Conservation (phyloP, 768 basidiomycete genomes). For the Rhodocollybia butyracea region DNA sequence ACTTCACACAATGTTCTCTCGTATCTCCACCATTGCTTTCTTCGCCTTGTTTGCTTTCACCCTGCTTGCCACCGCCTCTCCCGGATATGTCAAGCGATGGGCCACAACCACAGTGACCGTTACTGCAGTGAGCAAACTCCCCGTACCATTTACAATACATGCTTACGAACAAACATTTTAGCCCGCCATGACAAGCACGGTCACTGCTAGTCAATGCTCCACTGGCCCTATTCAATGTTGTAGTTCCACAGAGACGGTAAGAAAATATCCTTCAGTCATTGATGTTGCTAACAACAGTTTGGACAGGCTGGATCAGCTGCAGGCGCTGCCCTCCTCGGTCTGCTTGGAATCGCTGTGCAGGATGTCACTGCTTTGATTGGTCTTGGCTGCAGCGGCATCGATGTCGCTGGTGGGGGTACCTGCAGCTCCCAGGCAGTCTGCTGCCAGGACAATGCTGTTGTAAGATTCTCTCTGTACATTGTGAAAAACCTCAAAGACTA, state of each 20-base stretch:
- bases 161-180: not conserved
- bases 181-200: not conserved
- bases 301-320: not conserved
- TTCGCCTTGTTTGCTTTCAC: not conserved
- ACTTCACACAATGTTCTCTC: constrained; percentile 5
- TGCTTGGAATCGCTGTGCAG: constrained; percentile 7
- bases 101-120: not conserved
- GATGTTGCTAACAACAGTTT: not conserved
- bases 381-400: constrained; percentile 5
- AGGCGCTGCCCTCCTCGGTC: not conserved
- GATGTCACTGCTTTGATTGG: constrained; percentile 3
- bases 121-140: not conserved
- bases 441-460: not conserved
- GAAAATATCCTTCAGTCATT: not conserved
- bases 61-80: constrained; percentile 1
- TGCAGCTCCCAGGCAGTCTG: too few relatives aligned
- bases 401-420: constrained; percentile 2
- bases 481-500: too few relatives aligned
- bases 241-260: not conserved
- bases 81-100: not conserved
- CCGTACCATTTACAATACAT: not conserved
- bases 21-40: not conserved
- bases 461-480: too few relatives aligned
- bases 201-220: not conserved
- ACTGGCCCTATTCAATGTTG: not conserved